Evolutionary conservation across 257 asterid species (phyloP).

Genomic region (Perilla frutescens): DNA sequence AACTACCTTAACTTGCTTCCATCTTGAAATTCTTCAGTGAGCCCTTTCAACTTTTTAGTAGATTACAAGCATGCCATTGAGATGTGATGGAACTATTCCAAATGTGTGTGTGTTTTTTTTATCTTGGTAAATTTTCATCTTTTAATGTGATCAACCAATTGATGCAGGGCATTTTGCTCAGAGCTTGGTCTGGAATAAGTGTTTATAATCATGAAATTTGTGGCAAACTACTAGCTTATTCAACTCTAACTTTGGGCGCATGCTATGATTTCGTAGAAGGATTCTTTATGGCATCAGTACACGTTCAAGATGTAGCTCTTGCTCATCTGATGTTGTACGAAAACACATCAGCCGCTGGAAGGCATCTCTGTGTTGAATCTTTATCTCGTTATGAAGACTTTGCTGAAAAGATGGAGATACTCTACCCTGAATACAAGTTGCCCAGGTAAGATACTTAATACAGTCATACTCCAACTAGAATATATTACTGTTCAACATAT

Average conservation of each 20-base stretch:
- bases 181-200: too few relatives aligned
- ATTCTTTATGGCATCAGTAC: slow-evolving; percentile 70
- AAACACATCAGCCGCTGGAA: slow-evolving; percentile 68
- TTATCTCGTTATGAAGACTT: slow-evolving; percentile 72
- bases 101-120: too few relatives aligned
- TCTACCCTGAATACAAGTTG: slow-evolving; percentile 71
- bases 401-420: slow-evolving; percentile 74
- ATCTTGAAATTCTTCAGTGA: background rate
- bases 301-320: slow-evolving; percentile 83
- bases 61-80: background rate
- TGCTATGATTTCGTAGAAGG: slow-evolving; percentile 43
- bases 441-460: slow-evolving; percentile 65
- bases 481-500: background rate
- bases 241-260: slow-evolving; percentile 25
- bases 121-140: too few relatives aligned
- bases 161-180: background rate
- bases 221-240: background rate
- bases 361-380: slow-evolving; percentile 85
- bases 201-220: background rate
- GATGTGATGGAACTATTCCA: background rate
- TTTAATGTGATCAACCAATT: background rate
- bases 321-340: slow-evolving; percentile 84
- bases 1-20: background rate
- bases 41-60: background rate
- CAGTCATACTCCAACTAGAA: too few relatives aligned